phyloP scores from a whole-genome alignment of 768 basidiomycete genomes.

The Tricholomella constricta region DNA sequence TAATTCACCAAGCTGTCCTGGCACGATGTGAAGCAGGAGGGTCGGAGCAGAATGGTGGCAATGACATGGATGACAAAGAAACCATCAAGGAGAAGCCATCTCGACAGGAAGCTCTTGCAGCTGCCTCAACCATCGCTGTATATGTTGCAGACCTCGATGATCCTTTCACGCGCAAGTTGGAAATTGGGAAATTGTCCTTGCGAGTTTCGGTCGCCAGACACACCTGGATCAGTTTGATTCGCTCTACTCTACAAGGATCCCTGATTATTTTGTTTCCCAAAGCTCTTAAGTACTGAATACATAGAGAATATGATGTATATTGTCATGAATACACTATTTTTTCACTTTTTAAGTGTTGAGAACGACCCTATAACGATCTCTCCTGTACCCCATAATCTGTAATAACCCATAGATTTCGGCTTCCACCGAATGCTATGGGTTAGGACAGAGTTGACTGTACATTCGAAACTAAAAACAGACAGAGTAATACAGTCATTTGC shows the following conservation, averaged over 20 bases:
- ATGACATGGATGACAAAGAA: conserved; percentile 5
- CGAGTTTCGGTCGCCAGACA: too few species aligned
- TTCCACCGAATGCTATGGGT: too few species aligned
- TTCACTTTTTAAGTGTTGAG: not conserved
- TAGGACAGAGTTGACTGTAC: too few species aligned
- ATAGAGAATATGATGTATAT: not conserved
- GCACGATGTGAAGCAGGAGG: not conserved
- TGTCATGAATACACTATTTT: not conserved
- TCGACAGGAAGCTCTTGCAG: conserved; percentile 21
- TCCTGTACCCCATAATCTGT: too few species aligned
- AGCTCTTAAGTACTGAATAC: not conserved
- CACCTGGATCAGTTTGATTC: not conserved
- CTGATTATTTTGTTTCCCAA: too few species aligned
- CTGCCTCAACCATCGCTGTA: conserved; percentile 19
- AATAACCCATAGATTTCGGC: too few species aligned
- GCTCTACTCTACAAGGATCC: not conserved
- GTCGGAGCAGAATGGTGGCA: conserved; percentile 3
- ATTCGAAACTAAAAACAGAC: too few species aligned
- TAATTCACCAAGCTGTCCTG: too few species aligned
- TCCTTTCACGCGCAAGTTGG: conserved; percentile 23
- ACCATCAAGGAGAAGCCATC: conserved; percentile 13
- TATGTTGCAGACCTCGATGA: conserved; percentile 23
- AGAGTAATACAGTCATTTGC: too few species aligned
- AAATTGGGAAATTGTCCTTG: conserved; percentile 22
- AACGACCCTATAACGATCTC: not conserved